phyloP scores from a whole-genome alignment of 164 flowering plant genomes.

The Macadamia tetraphylla region DNA sequence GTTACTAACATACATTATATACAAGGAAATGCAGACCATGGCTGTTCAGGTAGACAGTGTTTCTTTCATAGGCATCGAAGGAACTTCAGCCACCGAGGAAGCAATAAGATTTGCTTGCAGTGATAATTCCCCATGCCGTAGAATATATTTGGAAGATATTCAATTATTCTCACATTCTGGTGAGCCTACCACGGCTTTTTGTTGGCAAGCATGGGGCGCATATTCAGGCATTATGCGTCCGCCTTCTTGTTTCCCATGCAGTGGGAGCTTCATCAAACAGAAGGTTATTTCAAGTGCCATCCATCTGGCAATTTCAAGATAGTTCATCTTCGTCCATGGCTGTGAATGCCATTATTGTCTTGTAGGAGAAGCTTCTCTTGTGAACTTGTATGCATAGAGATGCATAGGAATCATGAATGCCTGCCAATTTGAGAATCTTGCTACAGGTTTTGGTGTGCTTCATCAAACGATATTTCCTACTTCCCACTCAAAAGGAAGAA shows the following conservation, averaged over 20 bases:
- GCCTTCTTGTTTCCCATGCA: conserved; percentile 44
- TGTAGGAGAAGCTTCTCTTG: background rate
- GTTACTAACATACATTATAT: background rate
- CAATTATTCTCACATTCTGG: conserved; percentile 35
- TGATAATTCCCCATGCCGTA: conserved; percentile 61
- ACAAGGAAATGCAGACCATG: conserved; percentile 45
- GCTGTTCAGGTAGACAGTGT: conserved; percentile 56
- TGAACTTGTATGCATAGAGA: background rate
- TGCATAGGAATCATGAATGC: background rate
- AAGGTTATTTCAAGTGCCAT: conserved; percentile 11
- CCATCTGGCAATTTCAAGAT: conserved; percentile 14
- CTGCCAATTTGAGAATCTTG: background rate
- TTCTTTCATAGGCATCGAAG: conserved; percentile 51
- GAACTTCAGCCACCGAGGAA: conserved; percentile 76
- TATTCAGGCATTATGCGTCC: conserved; percentile 52
- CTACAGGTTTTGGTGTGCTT: background rate
- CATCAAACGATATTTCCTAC: background rate
- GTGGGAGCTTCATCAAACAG: conserved; percentile 27
- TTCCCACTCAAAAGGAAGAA: too few species aligned
- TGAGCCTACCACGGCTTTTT: conserved; percentile 43
- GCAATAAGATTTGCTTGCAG: conserved; percentile 81
- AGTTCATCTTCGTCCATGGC: background rate
- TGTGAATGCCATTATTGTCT: background rate
- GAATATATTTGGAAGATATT: conserved; percentile 57
- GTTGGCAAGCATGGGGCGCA: conserved; percentile 78